phyloP scores from a whole-genome alignment of 345 rosid genomes.

The Eucalyptus rudis region DNA sequence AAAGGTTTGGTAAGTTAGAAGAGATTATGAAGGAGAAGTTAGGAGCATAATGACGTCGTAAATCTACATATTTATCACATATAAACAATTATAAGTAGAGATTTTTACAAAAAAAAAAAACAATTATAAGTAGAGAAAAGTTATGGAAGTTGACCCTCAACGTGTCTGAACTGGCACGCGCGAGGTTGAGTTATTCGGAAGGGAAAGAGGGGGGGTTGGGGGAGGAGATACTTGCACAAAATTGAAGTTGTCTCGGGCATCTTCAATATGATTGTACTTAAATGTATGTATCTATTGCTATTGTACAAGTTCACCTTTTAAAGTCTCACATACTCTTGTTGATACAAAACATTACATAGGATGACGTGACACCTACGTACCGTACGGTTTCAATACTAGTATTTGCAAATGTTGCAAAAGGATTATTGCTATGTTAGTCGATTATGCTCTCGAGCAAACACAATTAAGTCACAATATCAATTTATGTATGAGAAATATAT shows the following conservation, averaged over 20 bases:
- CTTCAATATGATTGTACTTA: background rate
- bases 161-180: accelerated
- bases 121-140: background rate
- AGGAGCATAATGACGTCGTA: background rate
- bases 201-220: too few relatives aligned
- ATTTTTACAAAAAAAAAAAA: too few relatives aligned
- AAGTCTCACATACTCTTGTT: background rate
- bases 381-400: accelerated
- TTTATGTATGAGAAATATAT: background rate
- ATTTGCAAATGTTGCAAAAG: background rate
- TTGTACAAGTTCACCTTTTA: background rate
- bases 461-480: background rate
- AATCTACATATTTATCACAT: background rate
- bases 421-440: background rate
- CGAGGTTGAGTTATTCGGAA: background rate
- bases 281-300: background rate
- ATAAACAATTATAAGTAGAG: background rate
- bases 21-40: background rate
- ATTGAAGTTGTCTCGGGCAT: background rate
- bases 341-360: background rate
- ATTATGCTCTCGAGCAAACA: background rate
- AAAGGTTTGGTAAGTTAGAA: background rate
- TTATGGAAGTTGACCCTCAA: background rate
- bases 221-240: too few relatives aligned
- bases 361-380: accelerated